Conservation (phyloP, 257 asterid genomes). For the Ophiorrhiza pumila region DNA sequence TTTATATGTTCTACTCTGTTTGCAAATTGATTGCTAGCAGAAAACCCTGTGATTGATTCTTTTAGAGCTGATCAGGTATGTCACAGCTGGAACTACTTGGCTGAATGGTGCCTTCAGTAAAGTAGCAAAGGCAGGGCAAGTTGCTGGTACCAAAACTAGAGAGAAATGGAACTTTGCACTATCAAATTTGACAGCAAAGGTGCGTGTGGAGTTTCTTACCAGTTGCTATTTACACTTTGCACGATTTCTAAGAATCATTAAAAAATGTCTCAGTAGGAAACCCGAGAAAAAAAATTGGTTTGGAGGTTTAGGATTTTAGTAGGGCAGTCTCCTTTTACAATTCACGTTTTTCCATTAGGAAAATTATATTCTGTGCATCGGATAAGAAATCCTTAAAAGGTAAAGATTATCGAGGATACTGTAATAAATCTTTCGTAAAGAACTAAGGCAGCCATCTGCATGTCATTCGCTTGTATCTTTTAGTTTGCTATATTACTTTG, state of each 20-base stretch:
- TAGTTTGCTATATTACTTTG: background rate
- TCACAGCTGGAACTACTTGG: slow-evolving; percentile 91
- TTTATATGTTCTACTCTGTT: background rate
- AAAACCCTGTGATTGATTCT: slow-evolving; percentile 8
- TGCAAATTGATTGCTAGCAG: background rate
- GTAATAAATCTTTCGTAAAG: background rate
- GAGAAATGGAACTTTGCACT: slow-evolving; percentile 78
- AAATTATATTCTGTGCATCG: background rate
- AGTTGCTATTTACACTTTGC: background rate
- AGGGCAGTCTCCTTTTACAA: background rate
- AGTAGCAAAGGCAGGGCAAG: slow-evolving; percentile 91
- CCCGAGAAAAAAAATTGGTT: background rate
- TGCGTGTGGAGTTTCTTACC: slow-evolving; percentile 16
- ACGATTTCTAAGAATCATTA: background rate
- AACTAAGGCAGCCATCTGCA: background rate
- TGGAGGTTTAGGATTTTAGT: background rate
- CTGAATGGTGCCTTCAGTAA: slow-evolving; percentile 84
- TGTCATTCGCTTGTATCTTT: background rate
- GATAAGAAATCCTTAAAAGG: background rate
- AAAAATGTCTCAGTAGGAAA: background rate
- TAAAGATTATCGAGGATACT: background rate
- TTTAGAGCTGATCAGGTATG: slow-evolving; percentile 60
- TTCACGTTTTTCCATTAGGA: background rate
- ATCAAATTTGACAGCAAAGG: slow-evolving; percentile 87
- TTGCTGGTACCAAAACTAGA: slow-evolving; percentile 85